Evolutionary conservation across 2,329 filamentous ascomycete genomes (phyloP).

Genomic region (Diplocarpon rosae): DNA sequence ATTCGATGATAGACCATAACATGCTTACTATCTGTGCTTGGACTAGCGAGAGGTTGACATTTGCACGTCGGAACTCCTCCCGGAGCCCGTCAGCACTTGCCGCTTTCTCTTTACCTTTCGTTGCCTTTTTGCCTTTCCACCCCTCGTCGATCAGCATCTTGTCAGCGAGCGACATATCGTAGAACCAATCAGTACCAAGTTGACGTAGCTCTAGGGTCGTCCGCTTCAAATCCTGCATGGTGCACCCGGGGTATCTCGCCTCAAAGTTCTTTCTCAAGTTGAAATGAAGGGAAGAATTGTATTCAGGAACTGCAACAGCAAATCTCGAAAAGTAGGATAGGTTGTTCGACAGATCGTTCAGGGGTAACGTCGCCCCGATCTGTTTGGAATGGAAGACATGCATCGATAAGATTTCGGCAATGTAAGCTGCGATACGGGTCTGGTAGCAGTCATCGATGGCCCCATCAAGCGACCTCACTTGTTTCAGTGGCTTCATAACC

Average conservation of each 20-base stretch:
- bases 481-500: slow-evolving; percentile 39
- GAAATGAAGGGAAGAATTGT: slow-evolving; percentile 77
- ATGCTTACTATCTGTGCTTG: slow-evolving; percentile 72
- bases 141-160: slow-evolving; percentile 67
- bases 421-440: slow-evolving; percentile 64
- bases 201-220: slow-evolving; percentile 53
- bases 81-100: slow-evolving; percentile 60
- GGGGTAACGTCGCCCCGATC: slow-evolving; percentile 54
- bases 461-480: slow-evolving; percentile 35
- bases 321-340: slow-evolving; percentile 71
- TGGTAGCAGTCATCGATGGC: slow-evolving; percentile 36
- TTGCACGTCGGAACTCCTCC: slow-evolving; percentile 75
- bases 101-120: background rate
- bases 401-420: slow-evolving; percentile 83
- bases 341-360: slow-evolving; percentile 61
- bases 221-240: slow-evolving; percentile 69
- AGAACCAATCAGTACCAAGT: slow-evolving; percentile 72
- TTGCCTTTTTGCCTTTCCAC: slow-evolving; percentile 50
- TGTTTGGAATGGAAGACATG: slow-evolving; percentile 81
- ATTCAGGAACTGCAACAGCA: slow-evolving; percentile 67
- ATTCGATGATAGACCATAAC: background rate
- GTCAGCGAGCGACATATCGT: slow-evolving; percentile 65
- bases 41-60: slow-evolving; percentile 81
- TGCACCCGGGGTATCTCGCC: slow-evolving; percentile 61
- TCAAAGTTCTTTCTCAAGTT: slow-evolving; percentile 81